Base-by-base conservation (phyloP, 2,329 filamentous ascomycete genomes). In the Exophiala calicioides region DNA sequence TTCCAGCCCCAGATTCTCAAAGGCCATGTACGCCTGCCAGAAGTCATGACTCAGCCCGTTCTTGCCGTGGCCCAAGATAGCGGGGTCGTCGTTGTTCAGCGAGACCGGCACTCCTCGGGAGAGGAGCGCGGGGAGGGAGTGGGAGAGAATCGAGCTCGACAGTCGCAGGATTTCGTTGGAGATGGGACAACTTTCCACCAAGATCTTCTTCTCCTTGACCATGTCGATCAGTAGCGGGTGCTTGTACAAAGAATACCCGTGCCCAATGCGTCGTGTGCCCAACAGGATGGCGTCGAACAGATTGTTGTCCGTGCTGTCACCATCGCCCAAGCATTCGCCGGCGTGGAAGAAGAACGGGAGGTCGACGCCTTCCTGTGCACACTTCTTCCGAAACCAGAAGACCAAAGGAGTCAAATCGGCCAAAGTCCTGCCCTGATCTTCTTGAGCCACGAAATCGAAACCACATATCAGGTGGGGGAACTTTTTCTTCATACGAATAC, bases 291-390 rank as follows among this genome's bases (percentile, higher is more conserved):
- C 90, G 64, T 96, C 90, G 64, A 90, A 95, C 3, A 97, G 77
- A 66, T 96, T 96, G 53, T 81, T 74, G 61, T 96, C 90, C 0
- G 86, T 85, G 15, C 75, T 76, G 57, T 82, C 84, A 20, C 89
- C 90, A 50, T 87, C 82, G 12, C 88, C 89, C 1, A 95, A 80
- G 24, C 83, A 88, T 68, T 96, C 90, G 55, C 90, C 91, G 0
- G 91, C 90, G 65, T 96, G 90, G 72, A 97, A 94, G 74, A 95
- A 95, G 73, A 96, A 95, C 1, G 91, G 91, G 7, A 98, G 82
- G 38, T 89, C 81, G 27, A 96, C 79, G 2, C 79, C 81, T 60
- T 89, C 84, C 62, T 87, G 77, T 1, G 81, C 79, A 65, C 90
- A 96, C 59, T 85, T 81, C 66, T 91, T 90, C 55, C 84, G 84